Evolutionary conservation across 805 yeast species (phyloP).

Genomic region (Barnettozyma botsteinii): DNA sequence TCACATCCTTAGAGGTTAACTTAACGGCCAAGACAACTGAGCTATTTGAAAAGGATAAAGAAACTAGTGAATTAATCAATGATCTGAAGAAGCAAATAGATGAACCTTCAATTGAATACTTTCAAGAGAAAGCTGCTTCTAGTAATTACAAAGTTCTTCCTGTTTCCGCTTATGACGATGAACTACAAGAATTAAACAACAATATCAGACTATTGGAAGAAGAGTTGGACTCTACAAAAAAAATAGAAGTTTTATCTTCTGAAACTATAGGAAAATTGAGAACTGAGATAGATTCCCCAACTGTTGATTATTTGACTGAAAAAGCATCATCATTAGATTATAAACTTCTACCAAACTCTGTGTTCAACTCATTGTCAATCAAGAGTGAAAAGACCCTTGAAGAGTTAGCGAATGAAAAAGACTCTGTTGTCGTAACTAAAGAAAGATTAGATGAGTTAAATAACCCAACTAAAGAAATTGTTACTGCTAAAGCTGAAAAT

Average conservation of each 20-base stretch:
- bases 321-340: constrained; percentile 18
- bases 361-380: constrained; percentile 1
- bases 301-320: constrained; percentile 12
- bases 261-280: background rate
- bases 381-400: constrained; percentile 9
- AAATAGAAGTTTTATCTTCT: constrained; percentile 6
- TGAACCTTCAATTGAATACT: constrained; percentile 29
- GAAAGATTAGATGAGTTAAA: constrained; percentile 16
- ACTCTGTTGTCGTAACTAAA: constrained; percentile 21
- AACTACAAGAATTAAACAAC: constrained; percentile 7
- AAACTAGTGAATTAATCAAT: background rate
- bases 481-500: constrained; percentile 4
- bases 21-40: constrained; percentile 1
- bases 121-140: constrained; percentile 23
- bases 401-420: constrained; percentile 21
- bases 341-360: constrained; percentile 11
- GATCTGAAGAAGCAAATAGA: constrained; percentile 10
- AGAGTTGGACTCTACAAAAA: constrained; percentile 6
- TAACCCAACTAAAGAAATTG: constrained; percentile 13
- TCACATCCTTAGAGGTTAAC: background rate
- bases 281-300: constrained; percentile 7
- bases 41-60: constrained; percentile 1
- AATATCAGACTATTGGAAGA: constrained; percentile 14
- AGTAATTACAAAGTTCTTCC: background rate
- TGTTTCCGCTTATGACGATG: constrained; percentile 1